Evolutionary conservation across 176 grass and related monocot genomes (phyloP).

Genomic region (Stipa capillata): DNA sequence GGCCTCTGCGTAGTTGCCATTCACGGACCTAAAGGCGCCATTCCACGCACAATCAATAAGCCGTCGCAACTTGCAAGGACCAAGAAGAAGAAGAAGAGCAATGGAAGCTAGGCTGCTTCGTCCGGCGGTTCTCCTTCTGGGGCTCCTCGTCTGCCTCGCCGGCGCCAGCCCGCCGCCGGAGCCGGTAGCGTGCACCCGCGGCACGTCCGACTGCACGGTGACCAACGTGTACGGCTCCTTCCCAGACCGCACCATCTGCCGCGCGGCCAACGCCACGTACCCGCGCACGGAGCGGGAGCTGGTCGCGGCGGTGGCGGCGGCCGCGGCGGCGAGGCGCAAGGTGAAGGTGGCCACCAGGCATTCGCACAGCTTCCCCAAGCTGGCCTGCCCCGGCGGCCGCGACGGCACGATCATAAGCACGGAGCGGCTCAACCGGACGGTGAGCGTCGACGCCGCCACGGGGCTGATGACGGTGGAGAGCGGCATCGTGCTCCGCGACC

Average conservation of each 20-base stretch:
- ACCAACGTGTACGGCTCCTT: constrained; percentile 48
- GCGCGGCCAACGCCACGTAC: constrained; percentile 21
- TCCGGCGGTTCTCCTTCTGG: neutral
- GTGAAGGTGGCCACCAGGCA: constrained; percentile 37
- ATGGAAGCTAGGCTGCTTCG: no score
- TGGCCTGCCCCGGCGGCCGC: constrained; percentile 39
- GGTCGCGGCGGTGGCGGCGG: constrained; percentile 29
- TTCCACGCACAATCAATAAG: no score
- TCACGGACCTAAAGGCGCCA: no score
- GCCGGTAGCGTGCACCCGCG: constrained; percentile 15
- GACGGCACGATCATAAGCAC: constrained; percentile 40
- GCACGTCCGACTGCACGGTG: constrained; percentile 28
- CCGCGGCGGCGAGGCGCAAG: constrained; percentile 14
- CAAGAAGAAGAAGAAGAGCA: no score
- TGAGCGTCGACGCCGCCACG: neutral
- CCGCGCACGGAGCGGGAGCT: constrained; percentile 54
- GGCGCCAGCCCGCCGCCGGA: constrained; percentile 30
- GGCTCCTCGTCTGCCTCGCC: neutral
- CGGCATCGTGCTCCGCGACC: constrained; percentile 31
- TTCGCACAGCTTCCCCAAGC: constrained; percentile 56
- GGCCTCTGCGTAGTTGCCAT: no score
- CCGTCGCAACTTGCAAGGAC: no score
- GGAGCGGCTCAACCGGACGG: constrained; percentile 3
- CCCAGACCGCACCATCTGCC: constrained; percentile 43
- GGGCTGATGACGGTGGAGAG: constrained; percentile 23